Evolutionary conservation across 768 basidiomycete species (phyloP), one percentile per base, ranked within the genome.

Genomic region (Lepiota venenata): DNA sequence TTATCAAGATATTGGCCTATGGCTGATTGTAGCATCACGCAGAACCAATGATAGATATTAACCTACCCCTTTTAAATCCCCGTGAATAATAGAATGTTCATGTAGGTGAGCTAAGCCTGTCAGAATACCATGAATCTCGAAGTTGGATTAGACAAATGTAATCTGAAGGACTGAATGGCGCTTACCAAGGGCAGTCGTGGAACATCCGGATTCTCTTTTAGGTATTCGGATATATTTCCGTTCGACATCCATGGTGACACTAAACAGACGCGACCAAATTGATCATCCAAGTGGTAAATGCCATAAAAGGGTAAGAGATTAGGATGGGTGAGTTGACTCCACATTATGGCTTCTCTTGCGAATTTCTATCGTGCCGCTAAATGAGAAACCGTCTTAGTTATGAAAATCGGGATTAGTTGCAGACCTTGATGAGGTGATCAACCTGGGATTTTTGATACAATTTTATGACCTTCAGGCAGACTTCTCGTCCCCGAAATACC

Each of bases 391-490:
- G 25, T 25, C n/a, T n/a, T 32, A 32, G 4, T 32, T 2, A 11
- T 7, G 32, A 32, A 32, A 11, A 32, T 32, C 25, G 3, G 32
- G 10, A 9, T 32, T 32, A 8, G 32, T 29, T 9, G 29, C 38
- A 37, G 18, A 68, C 69, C 63, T 64, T 66, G 14, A 65, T 18
- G 22, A 62, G 44, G 9, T 55, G 49, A 14, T 52, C 47, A 35
- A 47, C 51, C 25, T 61, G 55, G 4, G 63, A 63, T 16, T 18
- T 56, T 55, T 62, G 52, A 25, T 66, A 68, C 35, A 65, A 52
- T 45, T 56, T 64, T 12, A 66, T 47, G 4, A 66, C 51, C 50
- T 69, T 69, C 35, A 68, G 32, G 37, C 63, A 67, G 0, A 69
- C 63, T 4, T 38, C n/a, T 22, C 58, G 57, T 4, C 57, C 61